Evolutionary conservation across 208 protist genomes (phyloP).

Genomic region (Jaenimonas drosophilae): DNA sequence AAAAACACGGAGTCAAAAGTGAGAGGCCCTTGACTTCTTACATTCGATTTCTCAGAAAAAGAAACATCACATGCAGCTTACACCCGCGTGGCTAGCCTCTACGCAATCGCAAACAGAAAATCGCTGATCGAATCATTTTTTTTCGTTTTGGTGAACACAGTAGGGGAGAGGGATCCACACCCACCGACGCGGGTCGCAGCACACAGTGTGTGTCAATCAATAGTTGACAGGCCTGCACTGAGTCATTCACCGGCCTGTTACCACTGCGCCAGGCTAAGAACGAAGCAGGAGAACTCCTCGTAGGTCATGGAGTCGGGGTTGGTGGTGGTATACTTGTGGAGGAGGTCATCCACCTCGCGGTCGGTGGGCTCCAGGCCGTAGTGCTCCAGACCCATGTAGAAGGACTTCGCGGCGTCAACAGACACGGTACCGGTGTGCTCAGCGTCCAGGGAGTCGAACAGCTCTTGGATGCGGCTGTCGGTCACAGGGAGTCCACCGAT

Average conservation of each 20-base stretch:
- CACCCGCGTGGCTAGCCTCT: too few species aligned
- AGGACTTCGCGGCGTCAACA: constrained; percentile 68
- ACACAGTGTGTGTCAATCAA: too few species aligned
- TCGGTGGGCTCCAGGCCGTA: constrained; percentile 77
- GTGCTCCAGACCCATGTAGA: constrained; percentile 82
- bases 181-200: too few species aligned
- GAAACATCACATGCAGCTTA: too few species aligned
- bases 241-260: constrained; percentile 11
- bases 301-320: constrained; percentile 66
- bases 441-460: constrained; percentile 81
- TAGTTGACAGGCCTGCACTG: too few species aligned
- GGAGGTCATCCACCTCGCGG: constrained; percentile 53
- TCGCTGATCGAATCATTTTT: too few species aligned
- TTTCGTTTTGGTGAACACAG: too few species aligned
- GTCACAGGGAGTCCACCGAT: constrained; percentile 88
- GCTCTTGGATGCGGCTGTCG: constrained; percentile 80
- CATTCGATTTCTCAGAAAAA: background rate
- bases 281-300: constrained; percentile 88
- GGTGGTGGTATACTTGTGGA: constrained; percentile 76
- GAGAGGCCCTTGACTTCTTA: too few species aligned
- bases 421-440: constrained; percentile 60
- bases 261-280: constrained; percentile 80
- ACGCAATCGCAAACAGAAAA: too few species aligned
- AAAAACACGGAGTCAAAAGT: too few species aligned
- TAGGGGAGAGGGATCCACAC: too few species aligned